A percentile compares a stretch with the other conserved stretches of the same genome.
These are phyloP conservation scores for Strigomonas oncopelti DNA, from an alignment of 208 protist species.

Conservation along the genomic window DNA sequence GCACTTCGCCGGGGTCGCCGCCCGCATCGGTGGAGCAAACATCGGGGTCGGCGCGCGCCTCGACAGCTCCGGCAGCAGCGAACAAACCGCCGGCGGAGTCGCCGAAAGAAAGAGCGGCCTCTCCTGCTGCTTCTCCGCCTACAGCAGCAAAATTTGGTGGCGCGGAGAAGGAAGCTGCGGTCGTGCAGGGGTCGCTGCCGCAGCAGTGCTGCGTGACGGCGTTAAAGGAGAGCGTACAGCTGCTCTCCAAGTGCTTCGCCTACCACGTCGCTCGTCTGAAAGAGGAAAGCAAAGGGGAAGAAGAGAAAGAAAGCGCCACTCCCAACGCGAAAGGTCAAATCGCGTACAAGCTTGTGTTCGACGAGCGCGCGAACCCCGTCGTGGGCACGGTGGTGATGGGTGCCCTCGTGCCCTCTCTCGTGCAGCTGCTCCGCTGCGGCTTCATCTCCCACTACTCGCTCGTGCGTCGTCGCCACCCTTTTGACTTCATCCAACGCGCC, in stretches of 20 bases:
- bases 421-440: background rate
- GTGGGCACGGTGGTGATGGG: background rate
- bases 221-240: constrained; percentile 28
- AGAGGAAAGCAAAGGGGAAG: background rate
- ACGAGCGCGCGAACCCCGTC: background rate
- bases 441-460: background rate
- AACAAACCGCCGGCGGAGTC: no score
- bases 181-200: background rate
- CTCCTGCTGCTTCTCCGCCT: no score
- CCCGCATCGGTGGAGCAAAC: no score
- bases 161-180: no score
- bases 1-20: no score
- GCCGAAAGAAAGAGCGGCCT: no score
- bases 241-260: constrained; percentile 19
- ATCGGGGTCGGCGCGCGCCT: no score
- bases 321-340: background rate
- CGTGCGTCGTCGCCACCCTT: background rate
- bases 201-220: constrained; percentile 14
- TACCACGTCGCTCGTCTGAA: background rate
- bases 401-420: background rate
- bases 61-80: no score
- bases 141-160: background rate
- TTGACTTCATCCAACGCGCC: background rate
- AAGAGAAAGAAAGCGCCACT: no score
- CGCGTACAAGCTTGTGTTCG: background rate